Evolutionary conservation across 257 asterid genomes (phyloP).

Genomic region (Cinchona pubescens): DNA sequence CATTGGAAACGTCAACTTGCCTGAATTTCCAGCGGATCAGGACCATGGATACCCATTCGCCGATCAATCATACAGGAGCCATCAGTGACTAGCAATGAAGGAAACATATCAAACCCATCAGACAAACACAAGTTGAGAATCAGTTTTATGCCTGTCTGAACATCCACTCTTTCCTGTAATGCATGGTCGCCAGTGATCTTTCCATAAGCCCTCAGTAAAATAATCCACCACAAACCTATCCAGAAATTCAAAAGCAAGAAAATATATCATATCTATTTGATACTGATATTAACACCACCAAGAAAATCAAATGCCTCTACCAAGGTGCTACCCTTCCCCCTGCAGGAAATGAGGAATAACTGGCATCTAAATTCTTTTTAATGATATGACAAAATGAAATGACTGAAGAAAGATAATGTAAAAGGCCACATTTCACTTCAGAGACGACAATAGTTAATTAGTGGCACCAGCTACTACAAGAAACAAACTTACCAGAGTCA

Average conservation of each 20-base stretch:
- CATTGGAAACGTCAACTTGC: conserved; percentile 33
- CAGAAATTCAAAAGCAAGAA: conserved; percentile 18
- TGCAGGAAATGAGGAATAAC: too few species aligned
- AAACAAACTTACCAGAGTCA: conserved; percentile 66
- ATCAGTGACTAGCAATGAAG: conserved; percentile 89
- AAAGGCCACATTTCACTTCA: conserved; percentile 10
- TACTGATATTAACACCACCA: neutral
- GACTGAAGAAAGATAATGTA: neutral
- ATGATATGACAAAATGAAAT: neutral
- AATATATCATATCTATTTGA: conserved; percentile 8
- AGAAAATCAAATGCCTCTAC: neutral
- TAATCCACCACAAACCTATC: conserved; percentile 96
- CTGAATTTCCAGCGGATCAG: conserved; percentile 95
- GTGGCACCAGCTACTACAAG: neutral
- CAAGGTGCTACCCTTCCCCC: neutral
- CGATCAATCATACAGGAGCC: conserved; percentile 99
- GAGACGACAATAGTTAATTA: neutral
- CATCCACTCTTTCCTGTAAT: conserved; percentile 90
- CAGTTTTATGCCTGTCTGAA: conserved; percentile 88
- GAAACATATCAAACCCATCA: conserved; percentile 98
- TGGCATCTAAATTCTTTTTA: neutral
- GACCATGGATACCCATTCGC: conserved; percentile 97
- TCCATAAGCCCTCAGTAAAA: conserved; percentile 85
- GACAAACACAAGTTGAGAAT: conserved; percentile 80
- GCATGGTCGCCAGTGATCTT: conserved; percentile 86